Base-by-base conservation (phyloP, 2,329 filamentous ascomycete species). In the Thermothelomyces thermophilus region DNA sequence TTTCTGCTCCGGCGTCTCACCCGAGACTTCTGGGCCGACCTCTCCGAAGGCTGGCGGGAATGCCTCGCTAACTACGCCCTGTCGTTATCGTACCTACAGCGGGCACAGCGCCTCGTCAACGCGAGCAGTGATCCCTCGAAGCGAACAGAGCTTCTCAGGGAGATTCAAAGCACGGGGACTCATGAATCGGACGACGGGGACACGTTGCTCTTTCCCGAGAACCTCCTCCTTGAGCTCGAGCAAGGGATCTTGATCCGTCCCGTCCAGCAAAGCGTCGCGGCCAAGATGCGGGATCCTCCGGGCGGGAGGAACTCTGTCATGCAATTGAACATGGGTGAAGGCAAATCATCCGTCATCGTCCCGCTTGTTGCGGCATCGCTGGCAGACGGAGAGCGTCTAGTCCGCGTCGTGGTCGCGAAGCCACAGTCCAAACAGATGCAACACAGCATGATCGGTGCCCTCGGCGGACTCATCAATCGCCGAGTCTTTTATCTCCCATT, bases 261-360 rank as follows among this genome's bases (percentile, higher is more conserved):
- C 0, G 73, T 79, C 0, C 83, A 88, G 58, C 69, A 74, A 2
- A 60, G 74, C 2, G 80, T 88, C 43, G 78, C 83, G 0, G 39
- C 50, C 0, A 60, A 73, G 17, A 87, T 88, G 77, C 74, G 71
- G 2, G 44, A 58, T 0, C 72, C 73, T 0, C 56, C 60, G 0
- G 60, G 59, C 0, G 62, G 58, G 0, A 24, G 60, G 0, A 85
- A 82, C 55, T 62, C 72, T 0, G 74, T 82, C 0, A 74, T 86
- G 68, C 82, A 86, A 57, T 63, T 87, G 2, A 86, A 85, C 54
- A 87, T 87, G 83, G 84, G 84, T 26, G 57, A 76, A 75, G 78
- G 0, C 10, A 83, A 82, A 62, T 81, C 78, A 0, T 78, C 75
- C 0, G 72, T 71, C 42, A 76, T 80, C 19, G 71, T 80, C 6